These are phyloP conservation scores for Pseudozyma pruni DNA, from an alignment of 1,284 basidiomycete species.

Conservation along the genomic window DNA sequence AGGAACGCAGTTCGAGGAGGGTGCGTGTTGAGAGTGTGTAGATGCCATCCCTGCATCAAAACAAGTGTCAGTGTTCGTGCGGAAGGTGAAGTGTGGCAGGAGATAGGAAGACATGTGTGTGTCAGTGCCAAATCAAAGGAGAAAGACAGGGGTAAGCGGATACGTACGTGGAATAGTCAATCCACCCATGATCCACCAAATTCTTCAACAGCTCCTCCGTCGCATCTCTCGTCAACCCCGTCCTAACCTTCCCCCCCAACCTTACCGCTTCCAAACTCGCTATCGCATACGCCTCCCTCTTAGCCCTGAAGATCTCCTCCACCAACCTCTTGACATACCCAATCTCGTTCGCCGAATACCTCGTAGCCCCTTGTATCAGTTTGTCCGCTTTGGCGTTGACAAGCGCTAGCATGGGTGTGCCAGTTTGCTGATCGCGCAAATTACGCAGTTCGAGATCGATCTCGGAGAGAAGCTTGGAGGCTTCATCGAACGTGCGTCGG, in stretches of 20 bases:
- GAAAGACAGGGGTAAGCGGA: no score
- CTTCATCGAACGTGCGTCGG: slow-evolving; percentile 24
- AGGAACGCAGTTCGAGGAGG: slow-evolving; percentile 78
- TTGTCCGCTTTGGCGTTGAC: slow-evolving; percentile 59
- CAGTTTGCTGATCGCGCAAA: slow-evolving; percentile 45
- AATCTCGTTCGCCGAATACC: slow-evolving; percentile 55
- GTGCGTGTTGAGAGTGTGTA: slow-evolving; percentile 82
- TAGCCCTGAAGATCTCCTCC: slow-evolving; percentile 85
- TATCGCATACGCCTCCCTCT: slow-evolving; percentile 78
- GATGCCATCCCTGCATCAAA: slow-evolving; percentile 71
- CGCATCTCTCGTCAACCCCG: slow-evolving; percentile 78
- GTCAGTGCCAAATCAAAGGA: no score
- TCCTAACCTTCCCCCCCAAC: slow-evolving; percentile 73
- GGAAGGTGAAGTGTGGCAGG: not conserved
- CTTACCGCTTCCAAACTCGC: slow-evolving; percentile 76
- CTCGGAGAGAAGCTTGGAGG: slow-evolving; percentile 18
- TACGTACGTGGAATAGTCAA: slow-evolving; percentile 79
- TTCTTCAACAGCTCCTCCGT: slow-evolving; percentile 79
- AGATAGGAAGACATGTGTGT: no score
- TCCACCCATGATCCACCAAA: slow-evolving; percentile 83
- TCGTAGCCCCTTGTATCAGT: slow-evolving; percentile 56
- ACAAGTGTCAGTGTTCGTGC: not conserved
- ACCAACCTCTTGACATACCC: slow-evolving; percentile 68
- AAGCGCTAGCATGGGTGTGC: slow-evolving; percentile 38
- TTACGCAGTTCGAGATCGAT: slow-evolving; percentile 56